Evolutionary conservation across 1,139 yeast species (phyloP), one percentile per base, ranked within the genome.

Genomic region (Chernovozyma sophiae-reginae): DNA sequence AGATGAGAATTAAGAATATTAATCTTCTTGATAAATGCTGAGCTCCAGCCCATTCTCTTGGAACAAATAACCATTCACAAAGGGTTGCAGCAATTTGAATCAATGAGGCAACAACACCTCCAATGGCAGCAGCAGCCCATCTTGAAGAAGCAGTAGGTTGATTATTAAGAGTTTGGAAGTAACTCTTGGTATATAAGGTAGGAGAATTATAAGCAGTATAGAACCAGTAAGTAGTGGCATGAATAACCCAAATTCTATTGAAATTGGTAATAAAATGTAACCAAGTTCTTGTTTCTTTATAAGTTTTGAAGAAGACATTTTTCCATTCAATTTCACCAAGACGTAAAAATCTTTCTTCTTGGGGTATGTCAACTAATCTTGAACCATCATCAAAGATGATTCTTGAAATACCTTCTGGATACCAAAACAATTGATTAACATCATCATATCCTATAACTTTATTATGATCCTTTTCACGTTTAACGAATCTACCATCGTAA

Each of bases 1-100:
- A 71, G 46, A 90, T 77, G 37, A 79, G 49, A 40, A 82, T 52
- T 59, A 92, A 65, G 59, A 90, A 85, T 70, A 81, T 55, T 53
- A 92, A 72, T 60, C 98, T 85, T 65, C 96, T 85, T 34, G 89
- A 70, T 60, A 92, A 77, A 61, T 87, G 97, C 68, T 92, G 97
- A 62, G 97, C 97, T 65, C 98, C 98, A 25, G 97, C 95, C 98
- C 98, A 92, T 55, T 84, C 81, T 68, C 97, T 82, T 46, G 98
- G 98, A 45, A 92, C 98, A 58, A 87, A 92, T 60, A 81, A 74
- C 97, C 96, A 94, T 67, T 92, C 98, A 53, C 86, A 79, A 35
- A 89, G 42, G 17, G 98, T 92, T 35, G 98, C 98, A 43, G 79
- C 50, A 46, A 94, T 76, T 68, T 92, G 96, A 55, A 92, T 78